Evolutionary conservation across 208 protist species (phyloP).

Genomic region (Angomonas deanei): DNA sequence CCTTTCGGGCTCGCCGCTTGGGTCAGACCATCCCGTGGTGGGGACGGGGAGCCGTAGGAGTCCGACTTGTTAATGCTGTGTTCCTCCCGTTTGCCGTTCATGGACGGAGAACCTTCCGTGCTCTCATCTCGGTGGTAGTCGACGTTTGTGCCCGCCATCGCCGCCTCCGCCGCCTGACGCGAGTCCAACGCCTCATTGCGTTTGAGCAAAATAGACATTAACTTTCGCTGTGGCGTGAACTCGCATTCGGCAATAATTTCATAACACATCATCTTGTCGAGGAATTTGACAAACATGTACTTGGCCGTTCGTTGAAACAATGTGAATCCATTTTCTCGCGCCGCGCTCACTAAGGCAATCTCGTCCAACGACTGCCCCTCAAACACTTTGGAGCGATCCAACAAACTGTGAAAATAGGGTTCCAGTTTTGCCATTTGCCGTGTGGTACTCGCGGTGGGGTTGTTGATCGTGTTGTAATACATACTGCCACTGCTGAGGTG

Average conservation of each 20-base stretch:
- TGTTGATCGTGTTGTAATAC: not conserved
- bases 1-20: no score
- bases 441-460: no score
- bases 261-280: conserved; percentile 57
- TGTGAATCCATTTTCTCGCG: conserved; percentile 70
- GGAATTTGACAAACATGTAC: conserved; percentile 57
- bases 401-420: conserved; percentile 20
- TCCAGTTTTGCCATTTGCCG: no score
- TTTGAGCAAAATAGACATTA: conserved; percentile 81
- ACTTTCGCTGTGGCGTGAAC: conserved; percentile 78
- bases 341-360: conserved; percentile 81
- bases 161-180: conserved; percentile 11
- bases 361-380: conserved; percentile 91
- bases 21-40: no score
- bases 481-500: not conserved
- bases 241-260: conserved; percentile 80
- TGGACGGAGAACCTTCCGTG: not conserved
- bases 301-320: conserved; percentile 61
- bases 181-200: conserved; percentile 35
- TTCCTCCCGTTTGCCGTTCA: not conserved
- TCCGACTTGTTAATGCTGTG: not conserved
- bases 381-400: conserved; percentile 72
- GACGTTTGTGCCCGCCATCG: conserved; percentile 12
- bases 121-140: conserved; percentile 24
- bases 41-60: not conserved